Evolutionary conservation across 495 filamentous ascomycete species (phyloP).

Genomic region (Clavariopsis aquatica): DNA sequence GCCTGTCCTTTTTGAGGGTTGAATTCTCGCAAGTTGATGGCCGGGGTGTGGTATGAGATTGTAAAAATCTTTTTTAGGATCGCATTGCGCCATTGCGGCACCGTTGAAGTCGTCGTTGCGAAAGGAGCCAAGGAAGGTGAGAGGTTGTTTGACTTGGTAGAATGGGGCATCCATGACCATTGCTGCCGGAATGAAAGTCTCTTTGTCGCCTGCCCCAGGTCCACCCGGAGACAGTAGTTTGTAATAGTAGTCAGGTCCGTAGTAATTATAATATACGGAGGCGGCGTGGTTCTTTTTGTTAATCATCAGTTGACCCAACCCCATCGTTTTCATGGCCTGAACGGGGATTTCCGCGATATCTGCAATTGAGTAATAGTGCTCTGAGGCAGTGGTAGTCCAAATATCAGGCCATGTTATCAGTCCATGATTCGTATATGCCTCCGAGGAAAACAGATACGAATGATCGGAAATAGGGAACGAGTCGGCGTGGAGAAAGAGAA

Average conservation of each 20-base stretch:
- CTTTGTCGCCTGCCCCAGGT: slow-evolving; percentile 64
- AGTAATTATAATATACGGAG: slow-evolving; percentile 67
- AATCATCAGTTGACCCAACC: slow-evolving; percentile 60
- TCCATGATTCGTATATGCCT: slow-evolving; percentile 56
- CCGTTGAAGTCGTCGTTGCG: neutral
- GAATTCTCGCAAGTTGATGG: no score
- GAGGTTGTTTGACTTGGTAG: slow-evolving; percentile 52
- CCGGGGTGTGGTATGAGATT: neutral
- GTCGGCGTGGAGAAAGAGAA: slow-evolving; percentile 66
- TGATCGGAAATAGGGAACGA: slow-evolving; percentile 57
- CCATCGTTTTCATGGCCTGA: slow-evolving; percentile 39
- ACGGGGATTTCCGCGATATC: slow-evolving; percentile 43
- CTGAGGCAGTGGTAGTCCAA: slow-evolving; percentile 57
- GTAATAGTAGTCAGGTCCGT: slow-evolving; percentile 62
- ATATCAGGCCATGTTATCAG: slow-evolving; percentile 66
- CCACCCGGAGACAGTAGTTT: slow-evolving; percentile 58
- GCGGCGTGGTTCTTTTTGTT: slow-evolving; percentile 56
- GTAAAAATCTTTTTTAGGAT: slow-evolving; percentile 6
- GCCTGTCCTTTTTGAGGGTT: slow-evolving; percentile 48
- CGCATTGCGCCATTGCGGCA: neutral
- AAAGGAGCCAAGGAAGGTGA: slow-evolving; percentile 47
- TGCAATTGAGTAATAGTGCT: slow-evolving; percentile 57
- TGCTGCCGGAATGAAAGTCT: slow-evolving; percentile 62
- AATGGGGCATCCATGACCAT: slow-evolving; percentile 52
- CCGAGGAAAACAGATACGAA: slow-evolving; percentile 52